Evolutionary conservation across 805 yeast species (phyloP), one percentile per base, ranked within the genome.

Genomic region (Babjeviella inositovora): DNA sequence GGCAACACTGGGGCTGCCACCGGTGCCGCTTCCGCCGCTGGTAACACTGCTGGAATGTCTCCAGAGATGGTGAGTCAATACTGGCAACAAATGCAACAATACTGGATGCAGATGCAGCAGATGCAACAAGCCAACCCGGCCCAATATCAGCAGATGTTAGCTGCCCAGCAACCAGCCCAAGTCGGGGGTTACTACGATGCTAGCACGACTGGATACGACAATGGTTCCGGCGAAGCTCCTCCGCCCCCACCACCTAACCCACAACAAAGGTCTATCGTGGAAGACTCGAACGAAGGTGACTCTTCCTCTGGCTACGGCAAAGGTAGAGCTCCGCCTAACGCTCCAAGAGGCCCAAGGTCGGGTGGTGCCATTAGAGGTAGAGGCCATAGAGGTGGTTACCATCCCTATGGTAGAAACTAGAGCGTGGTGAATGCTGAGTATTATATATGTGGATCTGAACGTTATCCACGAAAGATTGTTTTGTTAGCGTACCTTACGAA

Each of bases 41-140:
- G 26, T 50, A 45, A 36, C 39, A 36, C 22, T 23, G 52, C 50
- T 8, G 41, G 39, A 22, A 41, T 41, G 30, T 40, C 45, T 23
- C 56, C 73, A 7, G 75, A 68, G 33, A 64, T 65, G 53, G 61
- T 68, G 62, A 67, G 59, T 24, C 75, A 68, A 29, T 71, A 71
- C 38, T 65, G 70, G 57, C 67, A 63, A 40, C 58, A 64, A 40
- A 60, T 67, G 66, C 70, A 63, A 39, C 66, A 60, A 33, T 65
- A 64, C 32, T 71, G 77, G 75, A 60, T 59, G 37, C 65, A 65
- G 55, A 53, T 59, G 41, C 75, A 70, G 37, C 50, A 39, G 30
- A 43, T 40, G 47, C 55, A 41, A 28, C 51, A 41, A 28, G 48
- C 37, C 37, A 43, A 41, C 36, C 18, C 43, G 43, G 17, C 37